Evolutionary conservation across 1,284 basidiomycete genomes (phyloP).

Genomic region (Rugosomyces carneus): DNA sequence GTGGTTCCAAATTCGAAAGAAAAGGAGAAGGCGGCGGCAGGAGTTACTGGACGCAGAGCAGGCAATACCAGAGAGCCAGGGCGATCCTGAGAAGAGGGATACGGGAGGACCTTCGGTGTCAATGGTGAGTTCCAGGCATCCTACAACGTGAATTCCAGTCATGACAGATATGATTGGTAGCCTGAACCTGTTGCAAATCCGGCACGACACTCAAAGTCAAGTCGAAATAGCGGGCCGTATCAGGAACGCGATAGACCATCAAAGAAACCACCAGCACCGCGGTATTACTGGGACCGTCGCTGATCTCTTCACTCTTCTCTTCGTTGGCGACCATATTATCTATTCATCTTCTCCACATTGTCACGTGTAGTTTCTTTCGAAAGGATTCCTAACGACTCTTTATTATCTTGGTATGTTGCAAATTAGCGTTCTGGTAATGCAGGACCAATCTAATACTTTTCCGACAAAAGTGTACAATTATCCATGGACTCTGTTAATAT

Average conservation of each 20-base stretch:
- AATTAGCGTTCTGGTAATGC: not conserved
- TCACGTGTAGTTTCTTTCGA: not conserved
- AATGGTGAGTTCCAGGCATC: constrained; percentile 6
- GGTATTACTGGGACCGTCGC: constrained; percentile 15
- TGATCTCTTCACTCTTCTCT: not conserved
- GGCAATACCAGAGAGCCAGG: not conserved
- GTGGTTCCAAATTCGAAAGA: constrained; percentile 23
- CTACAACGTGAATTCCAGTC: not conserved
- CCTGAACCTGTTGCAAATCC: constrained; percentile 12
- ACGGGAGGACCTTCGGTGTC: constrained; percentile 1
- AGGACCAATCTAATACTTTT: not conserved
- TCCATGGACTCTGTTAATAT: not conserved
- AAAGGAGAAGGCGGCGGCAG: constrained; percentile 15
- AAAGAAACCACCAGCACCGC: constrained; percentile 9
- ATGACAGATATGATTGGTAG: not conserved
- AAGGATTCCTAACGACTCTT: not conserved
- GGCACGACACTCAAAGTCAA: constrained; percentile 10
- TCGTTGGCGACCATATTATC: not conserved
- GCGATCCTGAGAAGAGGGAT: constrained; percentile 3
- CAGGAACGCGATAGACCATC: constrained; percentile 4
- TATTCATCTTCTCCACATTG: not conserved
- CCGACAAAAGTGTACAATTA: not conserved
- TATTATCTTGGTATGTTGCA: not conserved
- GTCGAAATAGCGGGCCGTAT: constrained; percentile 6
- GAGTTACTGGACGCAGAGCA: constrained; percentile 13